Evolutionary conservation across 2,329 filamentous ascomycete species (phyloP).

Genomic region (Thelonectria discophora): DNA sequence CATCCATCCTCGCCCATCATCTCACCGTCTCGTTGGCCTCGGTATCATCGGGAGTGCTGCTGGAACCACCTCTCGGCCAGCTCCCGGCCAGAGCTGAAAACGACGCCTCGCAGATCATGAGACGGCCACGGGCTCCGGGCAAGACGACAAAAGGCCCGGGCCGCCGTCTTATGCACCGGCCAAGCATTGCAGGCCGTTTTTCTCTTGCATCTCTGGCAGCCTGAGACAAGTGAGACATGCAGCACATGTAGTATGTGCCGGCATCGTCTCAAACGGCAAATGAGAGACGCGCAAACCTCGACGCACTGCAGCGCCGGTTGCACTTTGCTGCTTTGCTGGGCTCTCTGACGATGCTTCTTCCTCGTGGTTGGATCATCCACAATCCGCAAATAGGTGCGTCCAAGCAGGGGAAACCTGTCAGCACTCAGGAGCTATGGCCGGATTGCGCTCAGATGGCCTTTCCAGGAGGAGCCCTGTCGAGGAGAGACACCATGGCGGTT

Average conservation of each 20-base stretch:
- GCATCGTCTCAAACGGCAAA: constrained; percentile 1
- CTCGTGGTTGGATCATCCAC: constrained; percentile 16
- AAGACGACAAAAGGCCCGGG: constrained; percentile 4
- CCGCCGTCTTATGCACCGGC: constrained; percentile 5
- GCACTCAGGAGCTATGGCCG: constrained; percentile 34
- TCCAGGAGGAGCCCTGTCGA: constrained; percentile 26
- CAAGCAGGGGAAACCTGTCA: constrained; percentile 27
- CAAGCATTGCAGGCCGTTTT: constrained; percentile 13
- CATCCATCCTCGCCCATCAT: neutral
- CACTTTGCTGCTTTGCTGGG: neutral
- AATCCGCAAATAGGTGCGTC: constrained; percentile 21
- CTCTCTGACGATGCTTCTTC: constrained; percentile 20
- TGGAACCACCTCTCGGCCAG: neutral
- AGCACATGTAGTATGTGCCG: neutral
- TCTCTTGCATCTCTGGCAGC: neutral
- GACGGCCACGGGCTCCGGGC: neutral
- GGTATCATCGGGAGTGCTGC: constrained; percentile 17
- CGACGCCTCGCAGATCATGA: constrained; percentile 3
- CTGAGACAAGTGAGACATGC: constrained; percentile 6
- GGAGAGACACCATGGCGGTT: constrained; percentile 9
- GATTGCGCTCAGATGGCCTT: constrained; percentile 22
- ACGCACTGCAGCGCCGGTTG: constrained; percentile 5
- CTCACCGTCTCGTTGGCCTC: neutral
- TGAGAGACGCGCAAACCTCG: constrained; percentile 15
- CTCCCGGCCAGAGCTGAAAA: constrained; percentile 12